Base-by-base conservation (phyloP, 257 asterid genomes). In the Linaria vulgaris region DNA sequence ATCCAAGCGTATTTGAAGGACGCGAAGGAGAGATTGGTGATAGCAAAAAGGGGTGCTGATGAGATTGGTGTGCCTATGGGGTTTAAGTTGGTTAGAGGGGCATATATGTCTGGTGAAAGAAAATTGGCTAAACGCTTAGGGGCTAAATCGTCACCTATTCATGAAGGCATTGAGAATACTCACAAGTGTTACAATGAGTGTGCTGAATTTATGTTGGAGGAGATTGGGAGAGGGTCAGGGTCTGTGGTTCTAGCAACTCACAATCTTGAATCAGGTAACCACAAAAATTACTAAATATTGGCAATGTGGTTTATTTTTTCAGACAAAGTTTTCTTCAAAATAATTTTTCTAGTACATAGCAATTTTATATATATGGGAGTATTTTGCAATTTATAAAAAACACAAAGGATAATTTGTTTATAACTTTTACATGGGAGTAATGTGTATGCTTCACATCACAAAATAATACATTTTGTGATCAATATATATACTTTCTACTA, bases 241-340 rank as follows among this genome's bases (percentile, higher is more conserved):
- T 76, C 89, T 0, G 74, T 79, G 52, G 92, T 94, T 46, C 84
- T 94, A 11, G 99, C 97, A 1, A 94, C 97, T 15, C 99, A 94
- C 67, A 94, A 94, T 20, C 56, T 82, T 19, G 87, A 84, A 30
- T 94, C 99, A 46, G 95, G 96, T 88, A 69, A 12, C 10, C 9
- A 34, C 41, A 8, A 34, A 1, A 7, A 34, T 34, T n/a, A n/a
- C n/a, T n/a, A n/a, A n/a, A n/a, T n/a, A n/a, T n/a, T n/a, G n/a
- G n/a, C n/a, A n/a, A n/a, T n/a, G n/a, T n/a, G n/a, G n/a, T n/a
- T n/a, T n/a, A n/a, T n/a, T n/a, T n/a, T n/a, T n/a, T n/a, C n/a
- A n/a, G n/a, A n/a, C n/a, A n/a, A n/a, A n/a, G n/a, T n/a, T n/a
- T n/a, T n/a, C n/a, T n/a, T n/a, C n/a, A n/a, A n/a, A n/a, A n/a